Evolutionary conservation across 768 basidiomycete species (phyloP).

Genomic region (Pleurotus eryngii): DNA sequence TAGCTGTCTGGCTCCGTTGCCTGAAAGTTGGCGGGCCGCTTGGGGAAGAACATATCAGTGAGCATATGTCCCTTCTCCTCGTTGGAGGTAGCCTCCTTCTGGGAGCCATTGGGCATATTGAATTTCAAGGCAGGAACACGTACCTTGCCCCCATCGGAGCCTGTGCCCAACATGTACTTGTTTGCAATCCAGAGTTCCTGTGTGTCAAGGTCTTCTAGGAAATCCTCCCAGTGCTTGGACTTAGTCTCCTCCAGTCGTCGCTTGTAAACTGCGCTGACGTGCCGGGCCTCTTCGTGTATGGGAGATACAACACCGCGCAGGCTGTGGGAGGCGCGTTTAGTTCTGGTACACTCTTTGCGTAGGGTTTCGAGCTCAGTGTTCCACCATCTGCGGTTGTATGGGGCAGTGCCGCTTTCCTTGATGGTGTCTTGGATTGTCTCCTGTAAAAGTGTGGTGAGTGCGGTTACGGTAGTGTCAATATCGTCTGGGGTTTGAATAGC

Average conservation of each 20-base stretch:
- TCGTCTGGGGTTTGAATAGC: background rate
- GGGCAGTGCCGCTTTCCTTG: slow-evolving; percentile 11
- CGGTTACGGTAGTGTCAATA: slow-evolving; percentile 19
- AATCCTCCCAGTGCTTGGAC: slow-evolving; percentile 14
- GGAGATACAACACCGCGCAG: slow-evolving; percentile 11
- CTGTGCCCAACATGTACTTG: slow-evolving; percentile 1
- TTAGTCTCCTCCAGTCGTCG: slow-evolving; percentile 11
- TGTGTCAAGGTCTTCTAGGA: slow-evolving; percentile 10
- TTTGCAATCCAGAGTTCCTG: slow-evolving; percentile 15
- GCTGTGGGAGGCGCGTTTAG: slow-evolving; percentile 6
- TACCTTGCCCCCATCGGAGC: slow-evolving; percentile 7
- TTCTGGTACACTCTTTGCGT: slow-evolving; percentile 1
- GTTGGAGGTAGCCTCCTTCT: slow-evolving; percentile 4
- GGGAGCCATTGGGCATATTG: background rate
- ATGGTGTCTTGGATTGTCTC: slow-evolving; percentile 15
- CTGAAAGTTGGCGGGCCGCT: background rate
- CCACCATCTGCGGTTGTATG: slow-evolving; percentile 31
- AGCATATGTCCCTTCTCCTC: slow-evolving; percentile 7
- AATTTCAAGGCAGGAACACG: slow-evolving; percentile 14
- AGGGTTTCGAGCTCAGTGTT: slow-evolving; percentile 19
- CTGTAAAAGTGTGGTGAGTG: slow-evolving; percentile 7
- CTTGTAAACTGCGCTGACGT: slow-evolving; percentile 8
- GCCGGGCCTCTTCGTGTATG: slow-evolving; percentile 12
- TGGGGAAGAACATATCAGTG: slow-evolving; percentile 18
- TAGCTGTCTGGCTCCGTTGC: slow-evolving; percentile 11